Conservation (phyloP, 1,139 yeast species). For the Magnusiomyces suaveolens region DNA sequence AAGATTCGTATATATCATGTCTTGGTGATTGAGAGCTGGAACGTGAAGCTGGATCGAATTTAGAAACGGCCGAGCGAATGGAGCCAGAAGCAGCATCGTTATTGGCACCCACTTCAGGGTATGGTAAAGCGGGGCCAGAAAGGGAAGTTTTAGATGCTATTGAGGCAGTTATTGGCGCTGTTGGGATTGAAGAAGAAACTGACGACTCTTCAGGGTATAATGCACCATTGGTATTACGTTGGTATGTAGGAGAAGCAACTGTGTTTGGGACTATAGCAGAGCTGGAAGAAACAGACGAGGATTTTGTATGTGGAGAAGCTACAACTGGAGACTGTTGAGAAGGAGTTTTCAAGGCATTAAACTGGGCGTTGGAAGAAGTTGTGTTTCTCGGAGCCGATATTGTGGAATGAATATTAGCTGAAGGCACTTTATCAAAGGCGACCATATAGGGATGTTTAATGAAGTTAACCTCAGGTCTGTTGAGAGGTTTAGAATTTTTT, state of each 20-base stretch:
- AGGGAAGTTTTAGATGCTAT: too few species aligned
- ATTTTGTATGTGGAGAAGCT: neutral
- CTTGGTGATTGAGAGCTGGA: too few species aligned
- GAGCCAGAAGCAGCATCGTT: too few species aligned
- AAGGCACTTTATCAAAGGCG: conserved; percentile 15
- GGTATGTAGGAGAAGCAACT: too few species aligned
- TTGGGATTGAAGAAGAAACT: too few species aligned
- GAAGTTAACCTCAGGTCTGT: conserved; percentile 47
- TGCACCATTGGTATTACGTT: too few species aligned
- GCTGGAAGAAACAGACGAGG: neutral
- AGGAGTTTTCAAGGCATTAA: conserved; percentile 2
- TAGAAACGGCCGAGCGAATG: neutral
- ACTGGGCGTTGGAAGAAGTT: neutral
- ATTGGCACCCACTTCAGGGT: too few species aligned
- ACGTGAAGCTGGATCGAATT: too few species aligned
- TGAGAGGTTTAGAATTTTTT: conserved; percentile 26
- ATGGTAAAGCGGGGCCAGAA: too few species aligned
- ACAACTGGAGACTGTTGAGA: neutral
- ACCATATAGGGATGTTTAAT: conserved; percentile 64
- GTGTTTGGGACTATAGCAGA: neutral
- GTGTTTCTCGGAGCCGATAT: neutral
- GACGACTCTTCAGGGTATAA: too few species aligned
- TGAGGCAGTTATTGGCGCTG: too few species aligned
- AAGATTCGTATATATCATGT: too few species aligned
- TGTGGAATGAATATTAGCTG: conserved; percentile 4